phyloP scores from a whole-genome alignment of 345 rosid species.

The Boechera divaricarpa region DNA sequence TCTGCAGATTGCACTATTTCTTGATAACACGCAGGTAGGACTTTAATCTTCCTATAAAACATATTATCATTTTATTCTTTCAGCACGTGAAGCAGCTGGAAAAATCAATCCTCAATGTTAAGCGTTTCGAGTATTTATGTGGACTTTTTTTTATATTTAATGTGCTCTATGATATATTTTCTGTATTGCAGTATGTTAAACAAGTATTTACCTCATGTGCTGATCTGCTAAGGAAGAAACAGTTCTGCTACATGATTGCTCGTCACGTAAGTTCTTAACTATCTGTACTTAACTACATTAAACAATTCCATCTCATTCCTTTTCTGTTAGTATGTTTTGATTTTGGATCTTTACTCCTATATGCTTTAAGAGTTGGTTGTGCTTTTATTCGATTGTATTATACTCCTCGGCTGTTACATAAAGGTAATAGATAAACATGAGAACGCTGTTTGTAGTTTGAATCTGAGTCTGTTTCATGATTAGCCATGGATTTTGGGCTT shows the following conservation, averaged over 20 bases:
- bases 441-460: slow-evolving; percentile 19
- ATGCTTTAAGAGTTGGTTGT: slow-evolving; percentile 10
- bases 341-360: slow-evolving; percentile 20
- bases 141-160: background rate
- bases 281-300: background rate
- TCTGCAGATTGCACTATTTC: slow-evolving; percentile 87
- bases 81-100: slow-evolving; percentile 4
- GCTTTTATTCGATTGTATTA: background rate
- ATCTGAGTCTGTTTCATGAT: slow-evolving; percentile 11
- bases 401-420: background rate
- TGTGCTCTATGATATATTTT: slow-evolving; percentile 35
- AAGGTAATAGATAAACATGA: background rate
- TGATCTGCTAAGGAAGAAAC: slow-evolving; percentile 74
- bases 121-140: background rate
- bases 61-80: background rate
- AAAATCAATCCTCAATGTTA: slow-evolving; percentile 4
- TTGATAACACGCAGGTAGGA: slow-evolving; percentile 81
- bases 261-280: slow-evolving; percentile 76
- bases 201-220: slow-evolving; percentile 79
- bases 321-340: slow-evolving; percentile 6
- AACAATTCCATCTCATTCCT: slow-evolving; percentile 4
- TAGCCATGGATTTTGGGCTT: slow-evolving; percentile 12
- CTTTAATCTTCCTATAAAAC: background rate
- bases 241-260: slow-evolving; percentile 86
- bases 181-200: slow-evolving; percentile 66